Conservation (phyloP, 768 basidiomycete genomes). For the Mycena filopes region DNA sequence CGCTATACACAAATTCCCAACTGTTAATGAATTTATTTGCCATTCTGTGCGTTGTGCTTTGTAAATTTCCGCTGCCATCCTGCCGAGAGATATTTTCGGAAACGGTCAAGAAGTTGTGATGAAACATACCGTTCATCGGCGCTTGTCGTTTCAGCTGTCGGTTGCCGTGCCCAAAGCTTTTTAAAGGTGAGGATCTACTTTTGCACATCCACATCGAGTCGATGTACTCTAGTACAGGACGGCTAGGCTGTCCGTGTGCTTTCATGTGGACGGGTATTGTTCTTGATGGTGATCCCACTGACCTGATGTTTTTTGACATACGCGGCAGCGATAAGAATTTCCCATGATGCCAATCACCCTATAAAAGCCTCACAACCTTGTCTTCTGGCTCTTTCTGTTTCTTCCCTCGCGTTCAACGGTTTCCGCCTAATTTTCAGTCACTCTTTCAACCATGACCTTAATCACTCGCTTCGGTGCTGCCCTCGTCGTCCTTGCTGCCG, state of each 20-base stretch:
- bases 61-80: not conserved
- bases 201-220: no score
- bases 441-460: slow-evolving; percentile 48
- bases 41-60: slow-evolving; percentile 10
- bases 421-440: slow-evolving; percentile 38
- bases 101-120: slow-evolving; percentile 9
- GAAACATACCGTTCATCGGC: not conserved
- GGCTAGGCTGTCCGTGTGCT: no score
- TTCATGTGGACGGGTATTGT: slow-evolving; percentile 15
- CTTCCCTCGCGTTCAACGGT: slow-evolving; percentile 37
- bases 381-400: slow-evolving; percentile 30
- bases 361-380: slow-evolving; percentile 14
- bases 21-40: slow-evolving; percentile 33
- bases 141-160: slow-evolving; percentile 21
- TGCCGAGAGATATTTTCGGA: not conserved
- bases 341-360: slow-evolving; percentile 29
- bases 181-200: not conserved
- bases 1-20: slow-evolving; percentile 24
- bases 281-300: slow-evolving; percentile 17
- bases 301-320: slow-evolving; percentile 22
- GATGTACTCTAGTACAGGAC: no score
- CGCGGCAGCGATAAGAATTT: slow-evolving; percentile 18
- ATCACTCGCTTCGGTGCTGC: slow-evolving; percentile 43
- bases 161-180: not conserved
- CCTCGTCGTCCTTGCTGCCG: slow-evolving; percentile 47